Conservation (phyloP, 2,329 filamentous ascomycete species). For the Blumeria graminis region DNA sequence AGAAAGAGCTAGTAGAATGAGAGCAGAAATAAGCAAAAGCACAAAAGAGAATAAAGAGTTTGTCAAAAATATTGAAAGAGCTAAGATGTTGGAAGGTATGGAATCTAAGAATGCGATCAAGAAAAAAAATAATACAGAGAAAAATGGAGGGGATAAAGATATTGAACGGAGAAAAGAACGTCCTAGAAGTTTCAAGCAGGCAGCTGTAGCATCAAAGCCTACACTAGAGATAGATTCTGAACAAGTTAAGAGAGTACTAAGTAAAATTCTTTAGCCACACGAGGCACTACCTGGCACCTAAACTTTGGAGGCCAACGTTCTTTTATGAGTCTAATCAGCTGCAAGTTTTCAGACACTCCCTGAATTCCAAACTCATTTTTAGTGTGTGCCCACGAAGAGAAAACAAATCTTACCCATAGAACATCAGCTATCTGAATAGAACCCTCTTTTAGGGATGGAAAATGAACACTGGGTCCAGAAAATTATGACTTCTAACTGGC, state of each 20-base stretch:
- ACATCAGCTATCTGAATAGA: background rate
- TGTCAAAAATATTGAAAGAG: conserved; percentile 52
- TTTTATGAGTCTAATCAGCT: background rate
- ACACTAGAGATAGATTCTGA: conserved; percentile 25
- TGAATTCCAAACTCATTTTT: background rate
- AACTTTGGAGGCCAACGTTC: background rate
- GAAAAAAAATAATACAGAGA: conserved; percentile 17
- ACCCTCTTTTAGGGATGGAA: background rate
- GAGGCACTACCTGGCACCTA: background rate
- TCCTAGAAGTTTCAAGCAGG: conserved; percentile 41
- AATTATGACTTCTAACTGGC: too few relatives aligned
- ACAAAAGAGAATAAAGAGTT: conserved; percentile 64
- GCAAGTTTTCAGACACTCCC: background rate
- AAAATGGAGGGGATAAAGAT: conserved; percentile 9
- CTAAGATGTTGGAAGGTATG: conserved; percentile 58
- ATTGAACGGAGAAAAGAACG: conserved; percentile 15
- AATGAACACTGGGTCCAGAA: background rate
- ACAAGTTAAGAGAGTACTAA: conserved; percentile 33
- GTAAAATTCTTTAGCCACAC: conserved; percentile 33
- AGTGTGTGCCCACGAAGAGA: background rate
- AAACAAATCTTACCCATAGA: background rate
- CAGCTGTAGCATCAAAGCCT: conserved; percentile 28
- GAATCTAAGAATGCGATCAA: conserved; percentile 31
- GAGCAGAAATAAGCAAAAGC: conserved; percentile 52
- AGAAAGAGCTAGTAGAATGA: conserved; percentile 49